These are phyloP conservation scores for Planoprotostelium fungivorum DNA, from an alignment of 78 protist species.

Conservation along the genomic window DNA sequence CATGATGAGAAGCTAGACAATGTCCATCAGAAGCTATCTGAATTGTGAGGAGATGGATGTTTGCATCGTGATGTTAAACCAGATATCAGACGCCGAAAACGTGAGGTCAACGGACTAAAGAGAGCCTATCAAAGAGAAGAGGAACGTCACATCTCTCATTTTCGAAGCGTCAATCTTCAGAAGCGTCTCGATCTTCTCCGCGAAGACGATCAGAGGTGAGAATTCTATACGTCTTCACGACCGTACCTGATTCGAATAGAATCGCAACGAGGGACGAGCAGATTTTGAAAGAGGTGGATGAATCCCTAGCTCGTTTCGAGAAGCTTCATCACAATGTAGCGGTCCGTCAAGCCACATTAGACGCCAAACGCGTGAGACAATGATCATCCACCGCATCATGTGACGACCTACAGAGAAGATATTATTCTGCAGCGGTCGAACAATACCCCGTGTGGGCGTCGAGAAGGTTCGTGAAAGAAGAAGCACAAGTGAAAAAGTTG, in stretches of 20 bases:
- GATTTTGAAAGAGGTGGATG: not conserved
- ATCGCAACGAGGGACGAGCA: not conserved
- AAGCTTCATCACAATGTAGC: not conserved
- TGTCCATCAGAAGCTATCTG: not conserved
- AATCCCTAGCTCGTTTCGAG: not conserved
- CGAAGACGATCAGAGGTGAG: not conserved
- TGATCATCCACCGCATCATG: not conserved
- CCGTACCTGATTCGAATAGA: not conserved
- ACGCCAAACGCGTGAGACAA: not conserved
- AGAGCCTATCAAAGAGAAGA: not conserved
- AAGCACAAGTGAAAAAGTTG: not conserved
- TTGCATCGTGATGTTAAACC: not conserved
- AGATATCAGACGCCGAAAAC: not conserved
- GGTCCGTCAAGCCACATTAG: not conserved
- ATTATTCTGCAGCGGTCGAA: not conserved
- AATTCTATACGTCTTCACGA: not conserved
- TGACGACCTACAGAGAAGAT: not conserved
- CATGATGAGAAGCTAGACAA: not conserved
- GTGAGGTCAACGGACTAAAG: not conserved
- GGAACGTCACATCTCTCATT: not conserved
- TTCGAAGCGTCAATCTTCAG: not conserved
- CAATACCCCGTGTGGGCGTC: not conserved
- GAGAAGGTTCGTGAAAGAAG: not conserved
- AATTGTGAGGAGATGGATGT: not conserved
- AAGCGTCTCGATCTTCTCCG: not conserved